Base-by-base conservation (phyloP, 2,329 filamentous ascomycete genomes). In the Curvularia lunata region DNA sequence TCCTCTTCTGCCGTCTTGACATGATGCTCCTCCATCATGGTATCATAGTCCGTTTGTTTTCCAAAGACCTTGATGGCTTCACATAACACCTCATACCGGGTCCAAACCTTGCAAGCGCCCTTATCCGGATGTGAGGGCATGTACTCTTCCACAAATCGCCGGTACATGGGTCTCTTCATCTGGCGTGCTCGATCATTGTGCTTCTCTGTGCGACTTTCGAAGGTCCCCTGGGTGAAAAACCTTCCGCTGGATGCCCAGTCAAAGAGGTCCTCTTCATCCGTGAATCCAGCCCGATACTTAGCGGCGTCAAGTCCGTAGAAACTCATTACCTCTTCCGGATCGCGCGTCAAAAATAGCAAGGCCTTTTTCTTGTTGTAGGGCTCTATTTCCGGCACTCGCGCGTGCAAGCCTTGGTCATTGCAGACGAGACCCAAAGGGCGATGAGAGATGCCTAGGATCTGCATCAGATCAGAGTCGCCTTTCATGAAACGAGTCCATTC, bases 401-500 rank as follows among this genome's bases (percentile, higher is more conserved):
- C 66, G 70, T 83, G 86, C 1, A 95, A 75, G 1, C 86, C 89
- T 12, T 71, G 74, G 49, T 91, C 85, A 63, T 87, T 88, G 23
- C 86, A 78, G 0, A 85, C 89, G 7, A 95, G 82, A 1, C 90
- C 90, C 34, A 86, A 83, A 0, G 83, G 83, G 0, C 88, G 83
- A 60, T 91, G 85, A 8, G 82, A 84, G 18, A 83, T 80, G 5
- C 90, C 88, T 0, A 94, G 71, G 8, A 87, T 81, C 58, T 85
- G 89, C 82, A 87, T 87, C 1, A 86, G 68, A 65, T 94, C 91
- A n/a, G 89, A 88, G 65, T 94, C 91, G 0, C 85, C 84, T 38
- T 88, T 82, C 63, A 86, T 86, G 76, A 92, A 92, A 3, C 85
- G 75, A 37, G 82, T 80, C 90, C 90, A 94, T 28, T 79, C 61